A percentile compares a stretch with the other conserved stretches of the same genome.
phyloP scores from a whole-genome alignment of 768 basidiomycete genomes.

The Coprinopsis cinerea region DNA sequence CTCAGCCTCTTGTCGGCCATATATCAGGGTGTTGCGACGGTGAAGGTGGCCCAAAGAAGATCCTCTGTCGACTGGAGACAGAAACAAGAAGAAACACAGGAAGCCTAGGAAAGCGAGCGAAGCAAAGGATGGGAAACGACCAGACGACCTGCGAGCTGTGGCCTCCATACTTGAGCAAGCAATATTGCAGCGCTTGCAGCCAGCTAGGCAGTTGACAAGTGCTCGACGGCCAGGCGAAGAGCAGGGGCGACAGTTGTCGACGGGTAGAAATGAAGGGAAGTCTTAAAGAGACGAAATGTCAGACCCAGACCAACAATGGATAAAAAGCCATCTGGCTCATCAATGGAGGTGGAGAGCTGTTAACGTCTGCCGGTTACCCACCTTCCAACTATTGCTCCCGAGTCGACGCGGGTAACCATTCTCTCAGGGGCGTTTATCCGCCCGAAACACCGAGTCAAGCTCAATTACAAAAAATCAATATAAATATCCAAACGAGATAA shows the following conservation, averaged over 20 bases:
- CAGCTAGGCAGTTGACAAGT: not conserved
- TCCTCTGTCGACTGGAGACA: not conserved
- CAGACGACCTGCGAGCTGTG: slow-evolving; percentile 5
- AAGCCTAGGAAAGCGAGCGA: not conserved
- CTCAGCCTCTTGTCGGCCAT: slow-evolving; percentile 6
- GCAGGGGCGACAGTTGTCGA: not conserved
- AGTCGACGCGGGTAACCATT: not conserved
- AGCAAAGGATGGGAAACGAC: slow-evolving; percentile 1
- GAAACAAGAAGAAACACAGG: not conserved
- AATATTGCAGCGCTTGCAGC: not conserved
- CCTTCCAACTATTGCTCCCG: too few relatives aligned
- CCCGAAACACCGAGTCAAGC: too few relatives aligned
- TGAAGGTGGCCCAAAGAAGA: not conserved
- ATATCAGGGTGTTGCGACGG: slow-evolving; percentile 1
- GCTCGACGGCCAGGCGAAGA: slow-evolving; percentile 1
- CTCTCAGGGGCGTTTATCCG: too few relatives aligned
- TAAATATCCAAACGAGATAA: too few relatives aligned
- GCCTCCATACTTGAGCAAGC: not conserved
- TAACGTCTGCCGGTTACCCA: too few relatives aligned
- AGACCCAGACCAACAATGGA: too few relatives aligned
- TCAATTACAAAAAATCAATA: too few relatives aligned
- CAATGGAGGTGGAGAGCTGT: too few relatives aligned
- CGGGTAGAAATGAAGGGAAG: not conserved
- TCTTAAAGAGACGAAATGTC: too few relatives aligned
- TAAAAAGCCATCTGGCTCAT: too few relatives aligned